Evolutionary conservation across 1,284 basidiomycete species (phyloP), one percentile per base, ranked within the genome.

Genomic region (Porodaedalea pini): DNA sequence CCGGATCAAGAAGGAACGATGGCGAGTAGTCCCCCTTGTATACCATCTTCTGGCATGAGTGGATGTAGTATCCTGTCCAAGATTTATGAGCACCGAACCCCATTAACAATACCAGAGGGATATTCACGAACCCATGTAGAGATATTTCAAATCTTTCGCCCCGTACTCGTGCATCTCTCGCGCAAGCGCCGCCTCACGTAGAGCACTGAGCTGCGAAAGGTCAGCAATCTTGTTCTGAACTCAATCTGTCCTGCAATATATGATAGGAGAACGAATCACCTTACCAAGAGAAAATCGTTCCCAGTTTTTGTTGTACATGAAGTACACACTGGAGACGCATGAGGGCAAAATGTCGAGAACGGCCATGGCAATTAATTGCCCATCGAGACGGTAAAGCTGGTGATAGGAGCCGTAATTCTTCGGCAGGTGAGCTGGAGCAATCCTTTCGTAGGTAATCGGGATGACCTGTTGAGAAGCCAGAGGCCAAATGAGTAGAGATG

Each of bases 21-120:
- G 97, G 96, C 0, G 76, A 69, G 64, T 95, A 99, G 54, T 96
- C 91, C 23, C 86, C 94, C 71, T 99, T 99, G 75, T 99, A 99
- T 59, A 80, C 79, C 97, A 99, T 99, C 73, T 99, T 99, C 55
- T 77, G 82, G 66, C 95, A 99, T 0, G 87, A 85, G 63, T 96
- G 82, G 51, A 98, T 89, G 71, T 97, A 98, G 70, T 86, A 97
- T 2, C 94, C 94, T 95, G 4, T 36, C 8, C 15, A 10, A 25
- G 50, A 59, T 21, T 56, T 53, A 25, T 29, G n/a, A 41, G 11
- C 10, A 23, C 29, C 41, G 21, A 51, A 47, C 39, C 43, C 45
- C 39, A 44, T 4, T 15, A 29, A 10, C 36, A 5, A 25, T 43
- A 45, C 8, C 39, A 54, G n/a, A 44, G 10, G 17, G 19, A 19